Evolutionary conservation across 768 basidiomycete genomes (phyloP).

Genomic region (Calocera viscosa): DNA sequence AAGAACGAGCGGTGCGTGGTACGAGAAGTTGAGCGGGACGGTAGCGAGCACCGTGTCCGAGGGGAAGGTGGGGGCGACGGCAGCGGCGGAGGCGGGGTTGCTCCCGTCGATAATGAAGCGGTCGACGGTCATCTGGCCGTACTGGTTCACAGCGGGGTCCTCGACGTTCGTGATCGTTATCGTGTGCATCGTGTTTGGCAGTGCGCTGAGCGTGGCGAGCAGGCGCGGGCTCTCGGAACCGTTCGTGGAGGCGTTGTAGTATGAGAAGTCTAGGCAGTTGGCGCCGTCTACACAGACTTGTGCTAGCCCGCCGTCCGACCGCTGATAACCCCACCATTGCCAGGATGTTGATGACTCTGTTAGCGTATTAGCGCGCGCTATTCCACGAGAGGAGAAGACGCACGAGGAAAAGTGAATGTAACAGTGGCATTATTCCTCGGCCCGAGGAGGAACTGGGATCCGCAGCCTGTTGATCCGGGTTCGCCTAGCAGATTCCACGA

Average conservation of each 20-base stretch:
- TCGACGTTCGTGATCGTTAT: slow-evolving; percentile 10
- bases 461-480: slow-evolving; percentile 6
- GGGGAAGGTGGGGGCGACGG: slow-evolving; percentile 1
- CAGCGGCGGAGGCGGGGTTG: background rate
- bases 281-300: slow-evolving; percentile 2
- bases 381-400: background rate
- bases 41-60: background rate
- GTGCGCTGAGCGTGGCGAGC: background rate
- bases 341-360: background rate
- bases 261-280: background rate
- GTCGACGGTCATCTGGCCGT: slow-evolving; percentile 11
- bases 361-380: background rate
- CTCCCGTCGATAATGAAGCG: background rate
- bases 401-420: slow-evolving; percentile 9
- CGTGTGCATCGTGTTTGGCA: background rate
- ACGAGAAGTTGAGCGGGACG: slow-evolving; percentile 7
- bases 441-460: background rate
- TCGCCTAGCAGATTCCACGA: background rate
- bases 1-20: slow-evolving; percentile 5
- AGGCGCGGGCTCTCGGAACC: slow-evolving; percentile 6
- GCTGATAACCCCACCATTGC: slow-evolving; percentile 9
- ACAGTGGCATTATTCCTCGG: background rate
- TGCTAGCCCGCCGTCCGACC: slow-evolving; percentile 9
- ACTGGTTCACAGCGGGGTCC: background rate
- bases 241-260: slow-evolving; percentile 9